Conservation (phyloP, 148 eudicot species). For the Chenopodium album region DNA sequence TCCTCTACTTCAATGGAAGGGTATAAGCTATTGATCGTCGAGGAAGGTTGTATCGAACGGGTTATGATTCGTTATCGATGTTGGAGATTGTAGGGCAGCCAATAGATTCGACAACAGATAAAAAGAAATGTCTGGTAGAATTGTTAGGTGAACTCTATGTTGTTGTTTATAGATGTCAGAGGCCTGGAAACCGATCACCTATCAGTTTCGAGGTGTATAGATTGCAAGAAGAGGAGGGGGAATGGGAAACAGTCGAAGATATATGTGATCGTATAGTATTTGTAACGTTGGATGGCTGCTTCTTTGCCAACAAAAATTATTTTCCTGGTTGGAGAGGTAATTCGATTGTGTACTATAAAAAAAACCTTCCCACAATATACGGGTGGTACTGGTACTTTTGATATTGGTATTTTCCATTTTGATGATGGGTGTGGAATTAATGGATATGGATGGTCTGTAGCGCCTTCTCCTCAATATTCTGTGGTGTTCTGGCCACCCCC, state of each 20-base stretch:
- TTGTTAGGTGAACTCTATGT: not conserved
- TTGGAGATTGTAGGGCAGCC: not conserved
- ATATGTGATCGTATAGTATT: not conserved
- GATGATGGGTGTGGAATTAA: not conserved
- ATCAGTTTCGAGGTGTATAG: not conserved
- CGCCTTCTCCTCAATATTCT: no score
- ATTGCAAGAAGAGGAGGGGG: not conserved
- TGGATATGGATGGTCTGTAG: no score
- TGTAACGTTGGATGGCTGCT: not conserved
- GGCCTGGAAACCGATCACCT: no score
- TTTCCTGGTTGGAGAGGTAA: not conserved
- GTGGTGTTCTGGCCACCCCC: conserved; percentile 8
- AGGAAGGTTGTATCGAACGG: not conserved
- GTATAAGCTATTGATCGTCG: not conserved
- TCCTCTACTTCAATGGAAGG: not conserved
- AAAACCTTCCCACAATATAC: no score
- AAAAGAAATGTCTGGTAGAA: no score
- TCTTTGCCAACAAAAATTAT: not conserved
- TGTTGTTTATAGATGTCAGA: no score
- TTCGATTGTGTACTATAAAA: not conserved
- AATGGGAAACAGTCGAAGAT: not conserved
- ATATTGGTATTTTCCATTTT: not conserved
- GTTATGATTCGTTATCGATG: not conserved
- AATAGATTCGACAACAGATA: no score
- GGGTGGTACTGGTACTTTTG: no score